Evolutionary conservation across 139 green algal genomes (phyloP).

Genomic region (Chlamydomonas sp.): DNA sequence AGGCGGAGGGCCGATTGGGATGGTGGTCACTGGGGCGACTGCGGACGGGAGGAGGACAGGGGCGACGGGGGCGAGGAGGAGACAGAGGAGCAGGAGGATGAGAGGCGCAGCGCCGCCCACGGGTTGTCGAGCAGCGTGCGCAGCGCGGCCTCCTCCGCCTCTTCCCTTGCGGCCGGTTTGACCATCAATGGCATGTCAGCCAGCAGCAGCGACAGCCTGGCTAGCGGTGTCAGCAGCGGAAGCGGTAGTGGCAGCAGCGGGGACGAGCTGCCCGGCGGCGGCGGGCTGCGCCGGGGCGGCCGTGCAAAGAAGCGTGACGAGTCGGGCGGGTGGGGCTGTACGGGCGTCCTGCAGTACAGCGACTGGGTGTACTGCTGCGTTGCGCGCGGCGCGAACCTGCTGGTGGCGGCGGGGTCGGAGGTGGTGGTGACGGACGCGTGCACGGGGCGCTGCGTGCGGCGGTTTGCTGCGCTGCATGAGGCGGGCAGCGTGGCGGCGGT

Average conservation of each 20-base stretch:
- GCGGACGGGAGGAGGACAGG: not conserved
- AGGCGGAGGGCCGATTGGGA: not conserved
- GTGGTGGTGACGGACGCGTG: slow-evolving; percentile 52
- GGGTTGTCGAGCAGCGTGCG: no score
- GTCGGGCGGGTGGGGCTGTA: slow-evolving; percentile 6
- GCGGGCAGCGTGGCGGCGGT: slow-evolving; percentile 48
- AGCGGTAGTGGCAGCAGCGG: not conserved
- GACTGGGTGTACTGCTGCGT: slow-evolving; percentile 76
- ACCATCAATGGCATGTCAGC: no score
- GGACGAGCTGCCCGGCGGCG: not conserved
- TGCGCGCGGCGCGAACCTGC: slow-evolving; percentile 44
- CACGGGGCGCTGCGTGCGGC: slow-evolving; percentile 28
- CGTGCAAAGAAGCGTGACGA: not conserved
- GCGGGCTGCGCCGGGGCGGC: not conserved
- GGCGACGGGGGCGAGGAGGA: not conserved
- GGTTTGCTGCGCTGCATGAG: slow-evolving; percentile 55
- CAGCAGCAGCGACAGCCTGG: not conserved
- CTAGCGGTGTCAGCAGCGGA: no score
- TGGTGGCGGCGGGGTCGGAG: slow-evolving; percentile 56
- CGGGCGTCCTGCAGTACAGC: slow-evolving; percentile 58
- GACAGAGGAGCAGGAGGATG: no score
- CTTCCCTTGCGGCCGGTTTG: no score
- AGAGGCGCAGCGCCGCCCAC: no score
- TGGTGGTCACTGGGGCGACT: slow-evolving; percentile 10
- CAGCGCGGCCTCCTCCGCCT: no score